phyloP scores from a whole-genome alignment of 306 rosid species.

The Cicer yamashitae region DNA sequence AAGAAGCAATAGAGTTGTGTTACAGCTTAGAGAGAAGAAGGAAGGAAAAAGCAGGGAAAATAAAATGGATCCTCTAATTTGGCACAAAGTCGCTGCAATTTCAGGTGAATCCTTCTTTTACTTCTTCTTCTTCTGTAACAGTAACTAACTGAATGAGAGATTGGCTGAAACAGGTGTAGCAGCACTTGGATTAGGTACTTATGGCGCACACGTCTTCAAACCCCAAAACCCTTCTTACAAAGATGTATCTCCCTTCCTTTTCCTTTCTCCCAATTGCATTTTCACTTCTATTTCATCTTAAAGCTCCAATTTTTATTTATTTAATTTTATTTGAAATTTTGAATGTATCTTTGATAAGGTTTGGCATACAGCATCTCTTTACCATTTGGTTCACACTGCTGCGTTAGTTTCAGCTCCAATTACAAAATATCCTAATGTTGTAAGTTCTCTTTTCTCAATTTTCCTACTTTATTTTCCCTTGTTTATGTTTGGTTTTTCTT shows the following conservation, averaged over 20 bases:
- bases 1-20: neutral
- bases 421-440: conserved; percentile 75
- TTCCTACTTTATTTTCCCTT: neutral
- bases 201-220: conserved; percentile 87
- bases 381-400: conserved; percentile 92
- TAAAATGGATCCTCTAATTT: conserved; percentile 67
- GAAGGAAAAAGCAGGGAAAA: neutral
- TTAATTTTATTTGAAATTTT: neutral
- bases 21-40: neutral
- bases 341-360: conserved; percentile 56
- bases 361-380: conserved; percentile 94
- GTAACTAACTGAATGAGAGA: conserved; percentile 4
- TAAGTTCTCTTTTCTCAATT: conserved; percentile 50
- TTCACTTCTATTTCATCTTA: conserved; percentile 33
- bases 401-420: conserved; percentile 85
- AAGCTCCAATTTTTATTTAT: conserved; percentile 9
- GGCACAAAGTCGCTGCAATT: conserved; percentile 92
- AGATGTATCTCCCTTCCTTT: conserved; percentile 54
- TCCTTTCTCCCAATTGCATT: neutral
- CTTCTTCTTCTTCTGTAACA: conserved; percentile 9
- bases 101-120: conserved; percentile 58
- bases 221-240: conserved; percentile 80
- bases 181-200: conserved; percentile 89
- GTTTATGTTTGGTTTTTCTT: no score
- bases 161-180: conserved; percentile 66